Conservation (phyloP, 2,329 filamentous ascomycete genomes). For the Venturia asperata region DNA sequence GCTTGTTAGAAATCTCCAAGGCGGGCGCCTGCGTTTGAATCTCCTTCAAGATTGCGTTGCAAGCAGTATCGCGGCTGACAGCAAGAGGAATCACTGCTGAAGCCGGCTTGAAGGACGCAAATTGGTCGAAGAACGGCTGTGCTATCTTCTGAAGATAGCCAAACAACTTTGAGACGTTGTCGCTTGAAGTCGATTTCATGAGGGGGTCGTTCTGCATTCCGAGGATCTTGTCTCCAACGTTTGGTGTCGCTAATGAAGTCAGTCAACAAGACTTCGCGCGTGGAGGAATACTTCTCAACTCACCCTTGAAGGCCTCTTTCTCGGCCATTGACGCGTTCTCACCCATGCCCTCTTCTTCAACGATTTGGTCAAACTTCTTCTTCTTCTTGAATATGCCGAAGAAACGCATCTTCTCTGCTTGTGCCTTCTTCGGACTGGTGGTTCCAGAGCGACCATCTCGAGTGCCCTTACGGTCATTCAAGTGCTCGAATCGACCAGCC, state of each 20-base stretch:
- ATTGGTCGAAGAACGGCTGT: slow-evolving; percentile 3
- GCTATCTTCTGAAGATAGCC: slow-evolving; percentile 12
- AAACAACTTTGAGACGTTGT: slow-evolving; percentile 8
- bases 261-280: background rate
- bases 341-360: background rate
- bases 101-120: slow-evolving; percentile 14
- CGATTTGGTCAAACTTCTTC: slow-evolving; percentile 1
- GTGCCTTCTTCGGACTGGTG: background rate
- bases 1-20: background rate
- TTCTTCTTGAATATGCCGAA: slow-evolving; percentile 13
- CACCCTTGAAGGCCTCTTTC: slow-evolving; percentile 11
- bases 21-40: background rate
- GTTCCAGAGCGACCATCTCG: slow-evolving; percentile 9
- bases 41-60: background rate
- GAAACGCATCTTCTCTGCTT: slow-evolving; percentile 5
- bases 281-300: background rate
- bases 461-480: slow-evolving; percentile 9
- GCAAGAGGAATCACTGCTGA: background rate
- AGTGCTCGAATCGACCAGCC: slow-evolving; percentile 6
- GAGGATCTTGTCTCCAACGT: slow-evolving; percentile 8
- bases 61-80: background rate
- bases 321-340: background rate
- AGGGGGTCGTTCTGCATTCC: background rate
- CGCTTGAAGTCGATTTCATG: slow-evolving; percentile 5
- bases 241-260: slow-evolving; percentile 6